Percentiles rank a stretch among this genome's conserved stretches.
phyloP scores from a whole-genome alignment of 2,329 filamentous ascomycete genomes.

The Furcasterigmium furcatum region DNA sequence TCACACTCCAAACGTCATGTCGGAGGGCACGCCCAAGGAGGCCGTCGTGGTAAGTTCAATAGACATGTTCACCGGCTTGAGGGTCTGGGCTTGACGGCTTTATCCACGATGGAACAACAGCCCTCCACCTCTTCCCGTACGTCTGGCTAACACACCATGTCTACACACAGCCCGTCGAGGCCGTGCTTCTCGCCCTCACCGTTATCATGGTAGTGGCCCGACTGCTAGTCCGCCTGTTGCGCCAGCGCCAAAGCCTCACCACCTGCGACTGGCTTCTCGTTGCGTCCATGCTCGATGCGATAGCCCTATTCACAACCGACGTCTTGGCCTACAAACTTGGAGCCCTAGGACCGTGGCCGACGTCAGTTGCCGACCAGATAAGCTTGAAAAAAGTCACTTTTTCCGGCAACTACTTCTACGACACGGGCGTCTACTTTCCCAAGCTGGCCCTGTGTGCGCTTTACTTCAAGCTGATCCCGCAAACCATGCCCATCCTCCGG shows the following conservation, averaged over 20 bases:
- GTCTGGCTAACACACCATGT: slow-evolving; percentile 4
- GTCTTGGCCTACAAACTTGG: slow-evolving; percentile 20
- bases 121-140: neutral
- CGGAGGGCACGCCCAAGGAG: slow-evolving; percentile 7
- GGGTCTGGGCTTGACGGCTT: neutral
- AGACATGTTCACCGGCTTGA: neutral
- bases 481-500: slow-evolving; percentile 18
- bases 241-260: slow-evolving; percentile 19
- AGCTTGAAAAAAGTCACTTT: slow-evolving; percentile 20
- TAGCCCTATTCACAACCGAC: slow-evolving; percentile 21
- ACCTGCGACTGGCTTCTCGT: slow-evolving; percentile 24
- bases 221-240: slow-evolving; percentile 17
- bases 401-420: slow-evolving; percentile 26
- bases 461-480: slow-evolving; percentile 22
- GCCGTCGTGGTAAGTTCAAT: slow-evolving; percentile 12
- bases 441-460: slow-evolving; percentile 22
- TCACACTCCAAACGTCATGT: slow-evolving; percentile 1
- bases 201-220: slow-evolving; percentile 16
- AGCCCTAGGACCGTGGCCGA: slow-evolving; percentile 15
- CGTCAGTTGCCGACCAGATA: slow-evolving; percentile 11
- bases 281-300: slow-evolving; percentile 18
- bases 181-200: slow-evolving; percentile 17
- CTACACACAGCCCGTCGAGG: slow-evolving; percentile 25
- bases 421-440: slow-evolving; percentile 23
- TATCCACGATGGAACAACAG: too few species aligned